Evolutionary conservation across 495 filamentous ascomycete genomes (phyloP).

Genomic region (Penicillium dipodomyicola): DNA sequence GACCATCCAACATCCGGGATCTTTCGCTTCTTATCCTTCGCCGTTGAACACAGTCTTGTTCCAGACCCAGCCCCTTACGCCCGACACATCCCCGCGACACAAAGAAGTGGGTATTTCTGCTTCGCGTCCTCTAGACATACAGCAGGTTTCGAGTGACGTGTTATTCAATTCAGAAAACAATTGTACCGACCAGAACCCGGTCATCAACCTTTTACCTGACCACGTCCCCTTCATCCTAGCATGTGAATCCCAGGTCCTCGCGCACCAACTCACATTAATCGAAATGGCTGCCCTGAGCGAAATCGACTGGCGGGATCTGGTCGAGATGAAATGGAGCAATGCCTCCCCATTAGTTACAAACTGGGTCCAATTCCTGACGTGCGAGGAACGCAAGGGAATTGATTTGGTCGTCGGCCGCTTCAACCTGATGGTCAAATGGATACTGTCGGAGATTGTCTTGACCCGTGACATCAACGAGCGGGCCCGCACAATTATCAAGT

Average conservation of each 20-base stretch:
- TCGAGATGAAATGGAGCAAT: slow-evolving; percentile 89
- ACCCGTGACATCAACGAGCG: slow-evolving; percentile 81
- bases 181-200: slow-evolving; percentile 12
- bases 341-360: slow-evolving; percentile 60
- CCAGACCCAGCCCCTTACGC: slow-evolving; percentile 48
- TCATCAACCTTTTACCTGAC: slow-evolving; percentile 17
- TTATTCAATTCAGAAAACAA: slow-evolving; percentile 40
- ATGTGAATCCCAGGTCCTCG: slow-evolving; percentile 84
- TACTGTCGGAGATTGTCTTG: slow-evolving; percentile 84
- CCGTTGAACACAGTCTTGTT: slow-evolving; percentile 42
- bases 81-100: slow-evolving; percentile 48
- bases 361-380: slow-evolving; percentile 91
- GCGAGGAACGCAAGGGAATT: slow-evolving; percentile 79
- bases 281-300: slow-evolving; percentile 96
- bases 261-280: slow-evolving; percentile 92
- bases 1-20: slow-evolving; percentile 62
- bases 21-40: slow-evolving; percentile 37
- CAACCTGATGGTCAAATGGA: slow-evolving; percentile 98
- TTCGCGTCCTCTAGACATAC: slow-evolving; percentile 26
- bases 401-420: slow-evolving; percentile 96
- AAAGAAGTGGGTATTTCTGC: slow-evolving; percentile 19
- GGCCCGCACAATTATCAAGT: slow-evolving; percentile 80
- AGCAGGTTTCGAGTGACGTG: slow-evolving; percentile 39
- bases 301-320: slow-evolving; percentile 95
- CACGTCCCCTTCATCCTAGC: slow-evolving; percentile 92